Percentiles rank a stretch among this genome's conserved stretches.
Conservation (phyloP, 164 flowering plant species). For the Dillenia turbinata region DNA sequence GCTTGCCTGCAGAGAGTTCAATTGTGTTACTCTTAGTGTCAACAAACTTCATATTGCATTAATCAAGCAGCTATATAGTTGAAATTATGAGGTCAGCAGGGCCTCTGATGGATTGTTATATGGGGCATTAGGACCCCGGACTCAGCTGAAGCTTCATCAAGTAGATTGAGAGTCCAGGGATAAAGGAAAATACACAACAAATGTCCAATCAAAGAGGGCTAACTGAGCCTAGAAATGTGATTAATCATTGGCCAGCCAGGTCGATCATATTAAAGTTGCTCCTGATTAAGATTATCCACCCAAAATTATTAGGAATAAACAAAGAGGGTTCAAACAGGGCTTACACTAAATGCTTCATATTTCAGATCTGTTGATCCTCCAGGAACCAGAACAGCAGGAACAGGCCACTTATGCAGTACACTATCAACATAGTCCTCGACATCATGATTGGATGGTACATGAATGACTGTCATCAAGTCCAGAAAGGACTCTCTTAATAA, state of each 20-base stretch:
- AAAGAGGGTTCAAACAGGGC: constrained; percentile 10
- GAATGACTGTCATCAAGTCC: constrained; percentile 55
- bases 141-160: too few relatives aligned
- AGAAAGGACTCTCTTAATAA: constrained; percentile 42
- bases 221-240: too few relatives aligned
- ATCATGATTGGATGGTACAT: constrained; percentile 74
- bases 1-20: constrained; percentile 67
- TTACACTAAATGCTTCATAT: constrained; percentile 79
- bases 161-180: too few relatives aligned
- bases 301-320: background rate
- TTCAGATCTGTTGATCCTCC: constrained; percentile 50
- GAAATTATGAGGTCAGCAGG: too few relatives aligned
- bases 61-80: too few relatives aligned
- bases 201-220: too few relatives aligned
- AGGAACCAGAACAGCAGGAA: constrained; percentile 49
- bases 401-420: constrained; percentile 46
- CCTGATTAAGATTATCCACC: background rate
- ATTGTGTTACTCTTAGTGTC: background rate
- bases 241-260: too few relatives aligned
- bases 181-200: too few relatives aligned
- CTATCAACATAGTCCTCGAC: constrained; percentile 51
- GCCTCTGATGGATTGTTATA: too few relatives aligned
- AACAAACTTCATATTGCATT: too few relatives aligned
- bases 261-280: background rate
- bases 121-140: too few relatives aligned